Base-by-base conservation (phyloP, 2,329 filamentous ascomycete genomes). In the Periconia macrospinosa region DNA sequence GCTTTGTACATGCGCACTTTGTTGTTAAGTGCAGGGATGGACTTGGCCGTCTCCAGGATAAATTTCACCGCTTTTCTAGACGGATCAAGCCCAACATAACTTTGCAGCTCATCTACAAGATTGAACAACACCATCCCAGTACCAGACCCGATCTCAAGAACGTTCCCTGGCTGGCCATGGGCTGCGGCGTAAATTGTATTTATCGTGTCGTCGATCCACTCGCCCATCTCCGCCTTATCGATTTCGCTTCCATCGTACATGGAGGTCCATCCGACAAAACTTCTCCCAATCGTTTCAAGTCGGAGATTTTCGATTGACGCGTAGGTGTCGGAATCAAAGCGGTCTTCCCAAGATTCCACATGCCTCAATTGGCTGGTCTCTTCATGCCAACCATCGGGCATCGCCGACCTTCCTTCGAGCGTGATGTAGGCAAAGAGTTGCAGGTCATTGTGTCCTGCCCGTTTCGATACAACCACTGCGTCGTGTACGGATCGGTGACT, bases 51-150 rank as follows among this genome's bases (percentile, higher is more conserved):
- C 13, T 45, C 18, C 8, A 8, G 27, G 19, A 58, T 35, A 18
- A 53, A 56, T 10, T 43, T 14, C 17, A 56, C 44, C 14, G 50
- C 53, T 15, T 30, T 45, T 17, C 14, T 15, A 3, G 50, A 56
- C 2, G 47, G 53, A n/a, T 56, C 50, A 18, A 58, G 18, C 6
- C 56, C 54, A 2, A 47, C 27, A 20, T 59, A 57, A 13, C 23
- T 46, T 30, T 49, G 1, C 5, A 59, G 19, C 20, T 27, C 33
- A 17, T 45, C 33, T 7, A 35, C 17, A 1, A 59, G 44, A 18
- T 59, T 59, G 48, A 59, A 59, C 3, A 59, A 47, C 8, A 59
- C 48, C 54, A 58, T 58, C 7, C 56, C 55, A 2, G 53, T 43
- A 15, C 55, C 55, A 1, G 49, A 45, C 30, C 55, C 53, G 35